These are phyloP conservation scores for Diaporthe nobilis DNA, from an alignment of 2,329 filamentous ascomycete species.

Conservation along the genomic window DNA sequence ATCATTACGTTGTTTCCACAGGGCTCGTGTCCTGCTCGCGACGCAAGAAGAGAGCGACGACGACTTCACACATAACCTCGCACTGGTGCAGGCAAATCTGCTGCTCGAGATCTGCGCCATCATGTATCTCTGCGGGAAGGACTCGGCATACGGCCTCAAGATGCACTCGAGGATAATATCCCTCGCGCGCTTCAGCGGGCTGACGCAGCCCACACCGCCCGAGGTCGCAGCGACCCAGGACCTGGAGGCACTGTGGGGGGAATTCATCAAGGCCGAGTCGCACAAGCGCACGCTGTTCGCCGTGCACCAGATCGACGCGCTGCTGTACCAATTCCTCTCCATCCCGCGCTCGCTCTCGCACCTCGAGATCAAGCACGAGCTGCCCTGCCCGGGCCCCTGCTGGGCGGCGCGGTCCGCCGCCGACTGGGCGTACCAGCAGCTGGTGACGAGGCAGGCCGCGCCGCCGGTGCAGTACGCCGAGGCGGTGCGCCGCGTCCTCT, in stretches of 20 bases:
- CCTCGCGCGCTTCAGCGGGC: conserved; percentile 51
- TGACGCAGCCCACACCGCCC: conserved; percentile 52
- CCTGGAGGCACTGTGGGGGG: conserved; percentile 56
- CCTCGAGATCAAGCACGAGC: conserved; percentile 59
- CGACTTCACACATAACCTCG: conserved; percentile 44
- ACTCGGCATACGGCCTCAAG: conserved; percentile 53
- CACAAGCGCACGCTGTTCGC: conserved; percentile 59
- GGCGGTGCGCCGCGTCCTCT: conserved; percentile 55
- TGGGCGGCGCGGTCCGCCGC: conserved; percentile 55
- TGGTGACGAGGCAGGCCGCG: conserved; percentile 44
- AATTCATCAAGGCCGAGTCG: conserved; percentile 55
- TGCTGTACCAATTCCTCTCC: conserved; percentile 60
- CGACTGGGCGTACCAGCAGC: conserved; percentile 52
- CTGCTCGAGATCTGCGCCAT: conserved; percentile 59
- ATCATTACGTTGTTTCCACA: conserved; percentile 52
- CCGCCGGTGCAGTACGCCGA: conserved; percentile 51
- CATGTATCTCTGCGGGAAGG: conserved; percentile 56
- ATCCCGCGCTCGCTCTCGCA: conserved; percentile 54
- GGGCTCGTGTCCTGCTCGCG: conserved; percentile 48
- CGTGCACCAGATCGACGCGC: conserved; percentile 58
- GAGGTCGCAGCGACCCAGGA: conserved; percentile 48
- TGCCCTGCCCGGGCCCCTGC: conserved; percentile 55
- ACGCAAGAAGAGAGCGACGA: conserved; percentile 46
- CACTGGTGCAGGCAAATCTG: conserved; percentile 55
- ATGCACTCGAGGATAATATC: conserved; percentile 58